Evolutionary conservation across 495 filamentous ascomycete species (phyloP), one percentile per base, ranked within the genome.

Genomic region (Trichocladium antarcticum): DNA sequence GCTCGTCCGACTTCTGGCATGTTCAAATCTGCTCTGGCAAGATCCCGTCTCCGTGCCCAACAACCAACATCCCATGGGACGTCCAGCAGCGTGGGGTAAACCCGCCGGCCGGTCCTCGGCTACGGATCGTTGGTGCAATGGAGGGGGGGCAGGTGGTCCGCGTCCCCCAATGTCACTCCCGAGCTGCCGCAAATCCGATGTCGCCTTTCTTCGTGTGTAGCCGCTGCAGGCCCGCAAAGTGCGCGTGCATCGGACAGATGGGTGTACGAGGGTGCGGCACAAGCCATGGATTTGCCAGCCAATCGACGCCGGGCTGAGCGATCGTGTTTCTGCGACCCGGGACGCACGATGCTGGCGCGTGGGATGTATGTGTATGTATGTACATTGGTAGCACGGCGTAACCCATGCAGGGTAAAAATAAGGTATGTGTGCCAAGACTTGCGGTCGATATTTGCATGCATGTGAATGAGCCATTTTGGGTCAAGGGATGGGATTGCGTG

Each of bases 401-500:
- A 5, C 6, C 15, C 36, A 34, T 28, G 45, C 24, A 32, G 8
- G 11, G 10, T 5, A 32, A 31, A 42, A 42, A 27, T 50, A 37
- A 43, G 38, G 47, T 42, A 20, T 15, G 29, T 14, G 12, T 21
- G 38, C 29, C 37, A 41, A 41, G 38, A 24, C 19, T 8, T 20
- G 0, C 0, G n/a, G 12, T 22, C 20, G 36, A 32, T 22, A 49
- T 34, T 49, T 34, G 38, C 47, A 49, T 49, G 47, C 42, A 49
- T 49, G 47, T 49, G 47, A 48, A 49, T 49, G 47, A 8, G 46
- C 38, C 29, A 42, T 42, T 49, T 48, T 48, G 45, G 43, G 27
- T n/a, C 32, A 16, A 11, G 14, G 20, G 28, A 37, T 27, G 40
- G 40, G 27, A 42, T 42, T 45, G 36, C 31, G 31, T 11, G 6